Base-by-base conservation (phyloP, 176 grass and related monocot genomes). In the Eleusine coracana region DNA sequence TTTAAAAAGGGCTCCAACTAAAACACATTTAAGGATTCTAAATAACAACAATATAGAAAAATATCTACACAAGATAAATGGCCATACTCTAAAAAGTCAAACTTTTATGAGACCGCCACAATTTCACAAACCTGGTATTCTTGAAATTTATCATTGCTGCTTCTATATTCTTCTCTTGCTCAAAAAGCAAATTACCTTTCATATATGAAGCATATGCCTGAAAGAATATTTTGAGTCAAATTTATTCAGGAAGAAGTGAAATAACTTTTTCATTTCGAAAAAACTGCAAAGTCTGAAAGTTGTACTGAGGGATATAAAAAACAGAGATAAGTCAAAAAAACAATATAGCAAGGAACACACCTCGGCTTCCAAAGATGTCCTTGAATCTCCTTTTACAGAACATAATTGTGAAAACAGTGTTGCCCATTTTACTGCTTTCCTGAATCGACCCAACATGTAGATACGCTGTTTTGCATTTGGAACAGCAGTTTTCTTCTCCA, bases 191-290 rank as follows among this genome's bases (percentile, higher is more conserved):
- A 88, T 89, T 88, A 10, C 96, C 96, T 88, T 90, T 95, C 96
- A 98, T 98, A 77, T 98, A 95, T 71, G 96, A 98, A 78, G 92
- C 90, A 90, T 98, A 98, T 71, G 96, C 96, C 95, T 98, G 69
- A 61, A 71, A 72, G 13, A 31, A 63, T 39, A 72, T 48, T 25
- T 75, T 42, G 6, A 82, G 63, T 23, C 74, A 58, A 88, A 41
- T 7, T 25, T 12, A 42, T 70, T 36, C 42, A 61, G 2, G 10
- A 38, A 16, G 29, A 77, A 18, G 42, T 34, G 7, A 31, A 48
- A 70, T 28, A 8, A 10, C 44, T 64, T 55, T 68, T 80, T 4
- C 14, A 6, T 1, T 37, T 40, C 15, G 17, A 73, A 72, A n/a
- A 61, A 36, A 58, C 13, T 25, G 12, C 23, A 87, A 38, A 17